Conservation (phyloP, 208 protist genomes). For the Trypanosoma caninum region DNA sequence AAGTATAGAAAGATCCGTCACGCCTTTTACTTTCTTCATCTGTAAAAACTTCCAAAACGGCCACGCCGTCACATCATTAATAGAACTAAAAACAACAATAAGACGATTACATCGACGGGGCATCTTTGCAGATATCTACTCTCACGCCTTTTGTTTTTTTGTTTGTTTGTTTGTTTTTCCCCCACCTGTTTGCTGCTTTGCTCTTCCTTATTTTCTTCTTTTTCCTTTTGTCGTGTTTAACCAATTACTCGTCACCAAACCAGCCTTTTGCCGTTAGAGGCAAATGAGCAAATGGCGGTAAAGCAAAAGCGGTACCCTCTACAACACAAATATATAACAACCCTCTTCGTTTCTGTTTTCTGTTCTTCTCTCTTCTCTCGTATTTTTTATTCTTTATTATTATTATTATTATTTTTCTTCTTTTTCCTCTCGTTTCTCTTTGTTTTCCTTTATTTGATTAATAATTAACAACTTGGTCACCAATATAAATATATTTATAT, state of each 20-base stretch:
- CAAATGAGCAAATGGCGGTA: neutral
- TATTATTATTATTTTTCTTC: constrained; percentile 6
- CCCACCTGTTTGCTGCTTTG: no score
- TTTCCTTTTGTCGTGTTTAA: constrained; percentile 12
- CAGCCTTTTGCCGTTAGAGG: neutral
- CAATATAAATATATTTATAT: no score
- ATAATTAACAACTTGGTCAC: no score
- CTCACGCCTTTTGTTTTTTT: neutral
- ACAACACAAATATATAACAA: no score
- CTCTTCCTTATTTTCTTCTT: constrained; percentile 8
- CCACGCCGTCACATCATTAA: constrained; percentile 86
- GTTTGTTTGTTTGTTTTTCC: no score
- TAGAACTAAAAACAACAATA: constrained; percentile 70
- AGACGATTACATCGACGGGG: constrained; percentile 41
- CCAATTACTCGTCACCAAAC: neutral
- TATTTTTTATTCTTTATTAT: neutral
- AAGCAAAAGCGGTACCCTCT: neutral
- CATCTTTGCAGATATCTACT: constrained; percentile 11
- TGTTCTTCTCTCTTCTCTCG: neutral
- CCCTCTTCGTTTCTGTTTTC: neutral
- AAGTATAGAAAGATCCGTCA: constrained; percentile 74
- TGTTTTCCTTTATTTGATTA: neutral
- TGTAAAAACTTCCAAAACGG: constrained; percentile 89
- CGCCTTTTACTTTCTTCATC: constrained; percentile 76
- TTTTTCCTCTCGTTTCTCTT: neutral